These are phyloP conservation scores for Camelina neglecta DNA, from an alignment of 345 rosid genomes.

Conservation along the genomic window DNA sequence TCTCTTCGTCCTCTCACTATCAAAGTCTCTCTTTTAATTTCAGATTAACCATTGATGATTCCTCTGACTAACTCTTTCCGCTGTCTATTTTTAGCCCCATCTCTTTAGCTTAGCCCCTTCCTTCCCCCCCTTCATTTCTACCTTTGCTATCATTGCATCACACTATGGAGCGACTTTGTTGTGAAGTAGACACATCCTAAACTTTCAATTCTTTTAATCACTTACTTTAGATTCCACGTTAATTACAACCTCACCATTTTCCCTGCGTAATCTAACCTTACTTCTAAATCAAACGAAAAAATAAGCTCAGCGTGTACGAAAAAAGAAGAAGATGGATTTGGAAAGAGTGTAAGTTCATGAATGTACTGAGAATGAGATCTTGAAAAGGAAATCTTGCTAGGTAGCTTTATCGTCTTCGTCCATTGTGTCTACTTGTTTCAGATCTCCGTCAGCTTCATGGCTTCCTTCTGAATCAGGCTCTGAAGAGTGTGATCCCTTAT, in stretches of 20 bases:
- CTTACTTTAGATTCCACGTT: slow-evolving; percentile 7
- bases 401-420: slow-evolving; percentile 65
- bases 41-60: slow-evolving; percentile 43
- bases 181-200: slow-evolving; percentile 35
- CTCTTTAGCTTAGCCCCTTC: slow-evolving; percentile 36
- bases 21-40: slow-evolving; percentile 32
- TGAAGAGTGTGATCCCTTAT: slow-evolving; percentile 39
- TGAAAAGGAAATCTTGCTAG: slow-evolving; percentile 48
- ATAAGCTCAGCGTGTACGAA: neutral
- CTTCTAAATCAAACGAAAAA: slow-evolving; percentile 16
- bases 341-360: slow-evolving; percentile 15
- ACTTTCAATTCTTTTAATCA: neutral
- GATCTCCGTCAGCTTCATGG: slow-evolving; percentile 42
- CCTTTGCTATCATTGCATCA: slow-evolving; percentile 41
- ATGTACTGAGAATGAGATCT: slow-evolving; percentile 27
- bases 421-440: slow-evolving; percentile 49
- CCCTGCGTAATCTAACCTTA: slow-evolving; percentile 6
- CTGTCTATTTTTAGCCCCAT: slow-evolving; percentile 35
- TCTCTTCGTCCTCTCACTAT: slow-evolving; percentile 33
- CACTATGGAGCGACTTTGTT: slow-evolving; percentile 33
- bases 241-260: slow-evolving; percentile 26
- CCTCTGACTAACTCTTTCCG: slow-evolving; percentile 39
- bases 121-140: slow-evolving; percentile 24
- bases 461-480: slow-evolving; percentile 57
- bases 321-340: slow-evolving; percentile 6